phyloP scores from a whole-genome alignment of 257 asterid genomes.

The Orobanche coerulescens region DNA sequence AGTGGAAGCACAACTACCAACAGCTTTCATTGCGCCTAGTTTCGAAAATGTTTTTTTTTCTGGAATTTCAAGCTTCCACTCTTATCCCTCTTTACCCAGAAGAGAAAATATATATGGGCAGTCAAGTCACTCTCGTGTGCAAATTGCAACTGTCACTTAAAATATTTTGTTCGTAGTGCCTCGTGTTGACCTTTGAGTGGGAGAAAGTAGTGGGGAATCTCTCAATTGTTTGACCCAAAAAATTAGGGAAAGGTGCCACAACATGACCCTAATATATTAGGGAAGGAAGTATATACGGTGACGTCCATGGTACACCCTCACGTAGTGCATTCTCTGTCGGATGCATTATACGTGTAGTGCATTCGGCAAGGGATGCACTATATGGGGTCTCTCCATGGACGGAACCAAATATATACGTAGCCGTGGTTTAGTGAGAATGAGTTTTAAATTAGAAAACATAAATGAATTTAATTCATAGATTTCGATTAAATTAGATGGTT shows the following conservation, averaged over 20 bases:
- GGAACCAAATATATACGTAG: no score
- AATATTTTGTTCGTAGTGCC: not conserved
- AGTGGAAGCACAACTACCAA: slow-evolving; percentile 25
- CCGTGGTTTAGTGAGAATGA: no score
- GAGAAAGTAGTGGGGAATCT: not conserved
- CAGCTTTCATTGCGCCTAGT: slow-evolving; percentile 40
- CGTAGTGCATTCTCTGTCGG: no score
- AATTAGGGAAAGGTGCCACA: not conserved
- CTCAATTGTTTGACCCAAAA: not conserved
- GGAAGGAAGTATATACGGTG: not conserved
- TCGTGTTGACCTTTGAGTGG: not conserved
- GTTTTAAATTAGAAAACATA: no score
- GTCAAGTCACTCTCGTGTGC: not conserved
- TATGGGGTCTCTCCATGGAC: no score
- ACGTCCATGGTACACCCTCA: not conserved
- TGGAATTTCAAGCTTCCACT: not conserved
- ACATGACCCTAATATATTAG: not conserved
- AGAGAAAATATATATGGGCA: not conserved
- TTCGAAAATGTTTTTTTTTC: not conserved
- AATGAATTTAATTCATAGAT: no score
- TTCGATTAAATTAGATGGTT: no score
- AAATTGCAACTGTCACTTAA: not conserved
- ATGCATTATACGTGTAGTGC: no score
- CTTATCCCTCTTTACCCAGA: not conserved
- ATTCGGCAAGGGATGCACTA: no score